Conservation (phyloP, 2,329 filamentous ascomycete genomes). For the Ceratocystis papillata region DNA sequence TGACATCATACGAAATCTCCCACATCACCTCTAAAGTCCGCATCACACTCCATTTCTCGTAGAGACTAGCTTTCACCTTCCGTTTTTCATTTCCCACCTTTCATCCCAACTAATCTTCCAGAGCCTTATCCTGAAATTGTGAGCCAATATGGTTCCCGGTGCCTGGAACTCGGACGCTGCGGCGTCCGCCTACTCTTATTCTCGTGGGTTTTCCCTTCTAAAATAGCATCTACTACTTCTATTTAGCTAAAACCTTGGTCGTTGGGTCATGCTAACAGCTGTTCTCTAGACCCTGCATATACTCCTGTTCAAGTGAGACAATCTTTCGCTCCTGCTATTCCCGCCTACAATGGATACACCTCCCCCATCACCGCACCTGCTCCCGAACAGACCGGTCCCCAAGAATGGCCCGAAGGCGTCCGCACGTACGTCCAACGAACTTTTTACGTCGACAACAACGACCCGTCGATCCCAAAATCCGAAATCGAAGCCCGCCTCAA, state of each 20-base stretch:
- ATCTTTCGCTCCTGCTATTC: conserved; percentile 39
- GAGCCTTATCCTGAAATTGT: conserved; percentile 3
- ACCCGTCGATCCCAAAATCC: conserved; percentile 48
- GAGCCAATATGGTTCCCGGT: conserved; percentile 27
- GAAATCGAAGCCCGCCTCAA: conserved; percentile 82
- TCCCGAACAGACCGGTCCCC: conserved; percentile 32
- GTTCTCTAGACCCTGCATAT: conserved; percentile 42
- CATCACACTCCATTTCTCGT: background rate
- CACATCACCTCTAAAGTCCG: background rate
- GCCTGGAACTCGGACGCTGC: conserved; percentile 14
- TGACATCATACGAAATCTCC: background rate
- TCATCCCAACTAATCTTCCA: conserved; percentile 21
- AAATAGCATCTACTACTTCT: background rate
- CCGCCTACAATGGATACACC: conserved; percentile 30
- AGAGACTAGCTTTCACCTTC: background rate
- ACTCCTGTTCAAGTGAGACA: conserved; percentile 53
- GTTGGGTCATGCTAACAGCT: background rate
- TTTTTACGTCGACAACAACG: conserved; percentile 63
- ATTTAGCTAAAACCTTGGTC: background rate
- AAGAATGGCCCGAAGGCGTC: conserved; percentile 73
- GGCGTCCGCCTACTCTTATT: conserved; percentile 17
- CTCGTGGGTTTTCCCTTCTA: conserved; percentile 9
- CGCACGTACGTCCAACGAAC: conserved; percentile 81
- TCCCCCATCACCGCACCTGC: conserved; percentile 28
- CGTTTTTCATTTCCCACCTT: background rate